Base-by-base conservation (phyloP, 768 basidiomycete genomes). In the Termitomyces sp. region DNA sequence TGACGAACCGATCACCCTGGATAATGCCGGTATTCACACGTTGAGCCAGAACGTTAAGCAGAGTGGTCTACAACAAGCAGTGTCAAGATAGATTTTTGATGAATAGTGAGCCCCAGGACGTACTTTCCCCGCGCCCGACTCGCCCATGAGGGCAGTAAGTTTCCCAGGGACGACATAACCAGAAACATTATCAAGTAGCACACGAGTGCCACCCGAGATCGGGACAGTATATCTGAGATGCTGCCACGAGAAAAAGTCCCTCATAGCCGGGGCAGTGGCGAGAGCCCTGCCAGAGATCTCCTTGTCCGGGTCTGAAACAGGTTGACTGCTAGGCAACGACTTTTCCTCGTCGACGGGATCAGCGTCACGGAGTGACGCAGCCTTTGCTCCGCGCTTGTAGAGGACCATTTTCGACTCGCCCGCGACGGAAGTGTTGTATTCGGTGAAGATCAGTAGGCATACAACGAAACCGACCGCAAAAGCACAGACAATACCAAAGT, bases 131-230 rank as follows among this genome's bases (percentile, higher is more conserved):
- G 76, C 74, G 6, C 75, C 77, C 43, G 69, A 79, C 72, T 72
- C 79, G 55, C 79, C 92, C 91, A 87, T 92, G 64, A 85, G 78
- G 54, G 88, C 88, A 0, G 88, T 90, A 56, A 93, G 70, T 58
- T 82, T 92, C 5, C 93, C 92, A 0, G 92, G 93, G 10, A 82
- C 83, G 20, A 92, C 90, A 68, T 80, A 94, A 0, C 92, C 92
- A 30, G 84, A 88, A 13, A 94, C 79, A 47, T 90, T 79, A 60
- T 92, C 80, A 55, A 93, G 74, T 2, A 93, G 75, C 32, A 69
- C 71, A 38, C 80, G 72, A 22, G 70, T 64, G 6, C 79, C 81
- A 3, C 76, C 77, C 3, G 71, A 60, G 16, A 85, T 75, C 1
- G 79, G 75, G 0, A 94, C 84, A 33, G 78, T 79, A 67, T 94